Evolutionary conservation across 2,329 filamentous ascomycete species (phyloP).

Genomic region (Penicillium verrucosum): DNA sequence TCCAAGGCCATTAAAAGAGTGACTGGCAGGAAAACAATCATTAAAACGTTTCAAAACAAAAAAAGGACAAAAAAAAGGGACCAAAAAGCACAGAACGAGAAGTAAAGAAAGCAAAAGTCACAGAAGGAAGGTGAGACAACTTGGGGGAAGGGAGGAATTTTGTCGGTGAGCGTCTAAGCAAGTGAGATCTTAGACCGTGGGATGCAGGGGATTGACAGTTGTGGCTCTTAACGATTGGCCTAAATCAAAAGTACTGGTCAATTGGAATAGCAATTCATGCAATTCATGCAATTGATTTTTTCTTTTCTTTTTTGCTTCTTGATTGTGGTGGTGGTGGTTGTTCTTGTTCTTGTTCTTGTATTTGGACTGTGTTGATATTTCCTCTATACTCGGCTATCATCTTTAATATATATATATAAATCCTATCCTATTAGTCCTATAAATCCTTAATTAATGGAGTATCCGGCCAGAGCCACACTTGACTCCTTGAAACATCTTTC

Average conservation of each 20-base stretch:
- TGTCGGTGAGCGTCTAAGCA: constrained; percentile 28
- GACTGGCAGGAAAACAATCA: constrained; percentile 24
- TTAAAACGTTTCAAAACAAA: constrained; percentile 19
- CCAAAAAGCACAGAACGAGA: constrained; percentile 7
- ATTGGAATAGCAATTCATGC: background rate
- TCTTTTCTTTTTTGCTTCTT: too few relatives aligned
- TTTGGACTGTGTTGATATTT: background rate
- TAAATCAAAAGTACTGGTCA: background rate
- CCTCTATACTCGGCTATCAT: background rate
- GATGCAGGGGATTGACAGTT: constrained; percentile 18
- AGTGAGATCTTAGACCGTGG: constrained; percentile 13
- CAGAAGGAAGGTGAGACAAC: constrained; percentile 12
- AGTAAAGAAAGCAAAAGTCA: constrained; percentile 13
- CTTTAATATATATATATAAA: too few relatives aligned
- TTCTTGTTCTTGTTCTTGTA: background rate
- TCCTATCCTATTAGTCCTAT: too few relatives aligned
- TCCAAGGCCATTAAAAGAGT: constrained; percentile 33
- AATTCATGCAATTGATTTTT: background rate
- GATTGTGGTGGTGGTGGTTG: background rate
- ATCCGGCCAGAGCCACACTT: background rate
- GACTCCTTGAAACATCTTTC: background rate
- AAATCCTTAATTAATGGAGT: background rate
- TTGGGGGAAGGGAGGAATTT: constrained; percentile 21
- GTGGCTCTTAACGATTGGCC: constrained; percentile 6
- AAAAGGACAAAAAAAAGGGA: constrained; percentile 12